Evolutionary conservation across 345 rosid genomes (phyloP).

Genomic region (Citrus medica): DNA sequence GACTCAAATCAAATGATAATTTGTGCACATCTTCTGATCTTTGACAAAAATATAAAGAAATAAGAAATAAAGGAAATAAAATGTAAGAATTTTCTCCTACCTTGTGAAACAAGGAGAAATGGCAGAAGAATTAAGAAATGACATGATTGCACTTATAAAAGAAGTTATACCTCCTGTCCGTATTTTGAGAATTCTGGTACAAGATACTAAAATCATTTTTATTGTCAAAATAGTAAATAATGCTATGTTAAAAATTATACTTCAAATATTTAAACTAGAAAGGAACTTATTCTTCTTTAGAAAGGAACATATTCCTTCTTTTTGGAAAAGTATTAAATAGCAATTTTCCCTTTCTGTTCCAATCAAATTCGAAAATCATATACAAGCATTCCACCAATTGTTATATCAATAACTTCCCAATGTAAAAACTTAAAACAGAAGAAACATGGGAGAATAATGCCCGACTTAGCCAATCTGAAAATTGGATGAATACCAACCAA

Average conservation of each 20-base stretch:
- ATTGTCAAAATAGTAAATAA: background rate
- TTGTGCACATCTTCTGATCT: background rate
- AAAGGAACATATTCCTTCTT: no score
- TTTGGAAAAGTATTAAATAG: background rate
- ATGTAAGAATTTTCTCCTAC: background rate
- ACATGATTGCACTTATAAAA: background rate
- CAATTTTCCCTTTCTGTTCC: background rate
- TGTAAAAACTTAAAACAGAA: background rate
- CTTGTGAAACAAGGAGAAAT: background rate
- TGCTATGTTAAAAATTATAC: no score
- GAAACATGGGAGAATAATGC: background rate
- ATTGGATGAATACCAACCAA: background rate
- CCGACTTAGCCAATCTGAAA: background rate
- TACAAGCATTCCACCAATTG: background rate
- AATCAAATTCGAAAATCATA: no score
- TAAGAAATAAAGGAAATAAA: no score
- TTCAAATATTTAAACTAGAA: background rate
- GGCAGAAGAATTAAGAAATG: background rate
- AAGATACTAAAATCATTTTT: background rate
- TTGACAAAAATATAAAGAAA: background rate
- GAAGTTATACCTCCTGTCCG: background rate
- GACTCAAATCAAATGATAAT: background rate
- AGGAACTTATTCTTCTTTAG: background rate
- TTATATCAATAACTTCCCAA: background rate
- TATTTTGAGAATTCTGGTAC: background rate